Evolutionary conservation across 2,329 filamentous ascomycete genomes (phyloP).

Genomic region (Capronia epimyces): DNA sequence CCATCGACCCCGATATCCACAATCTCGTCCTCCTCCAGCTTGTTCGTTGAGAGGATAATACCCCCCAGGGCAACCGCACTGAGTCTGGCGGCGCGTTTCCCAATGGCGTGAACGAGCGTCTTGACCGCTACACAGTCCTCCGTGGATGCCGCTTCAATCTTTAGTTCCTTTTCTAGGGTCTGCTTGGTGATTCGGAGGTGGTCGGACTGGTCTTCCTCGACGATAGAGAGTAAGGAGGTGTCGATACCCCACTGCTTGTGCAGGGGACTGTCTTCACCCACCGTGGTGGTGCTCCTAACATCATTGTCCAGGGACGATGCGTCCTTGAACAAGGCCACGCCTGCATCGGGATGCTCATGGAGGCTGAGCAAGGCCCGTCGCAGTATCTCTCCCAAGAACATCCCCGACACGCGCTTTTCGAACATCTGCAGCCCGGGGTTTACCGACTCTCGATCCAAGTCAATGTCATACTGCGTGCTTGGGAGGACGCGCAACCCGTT

Average conservation of each 20-base stretch:
- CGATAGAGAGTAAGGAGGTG: constrained; percentile 80
- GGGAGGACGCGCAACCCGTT: constrained; percentile 86
- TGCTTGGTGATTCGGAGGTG: constrained; percentile 69
- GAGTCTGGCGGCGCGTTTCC: constrained; percentile 78
- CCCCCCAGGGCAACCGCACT: constrained; percentile 83
- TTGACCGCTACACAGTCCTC: constrained; percentile 89
- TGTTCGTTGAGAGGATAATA: constrained; percentile 73
- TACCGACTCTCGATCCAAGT: constrained; percentile 71
- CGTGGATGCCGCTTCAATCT: constrained; percentile 67
- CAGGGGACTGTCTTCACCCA: constrained; percentile 61
- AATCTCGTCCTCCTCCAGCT: constrained; percentile 62
- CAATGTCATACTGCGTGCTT: constrained; percentile 73
- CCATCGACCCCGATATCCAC: constrained; percentile 93
- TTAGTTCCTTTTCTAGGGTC: constrained; percentile 69
- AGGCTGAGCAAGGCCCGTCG: constrained; percentile 70
- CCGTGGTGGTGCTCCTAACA: constrained; percentile 60
- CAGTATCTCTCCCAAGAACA: constrained; percentile 95
- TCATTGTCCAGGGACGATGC: constrained; percentile 66
- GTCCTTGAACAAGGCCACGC: constrained; percentile 68
- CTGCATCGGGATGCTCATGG: constrained; percentile 54
- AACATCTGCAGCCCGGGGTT: constrained; percentile 98
- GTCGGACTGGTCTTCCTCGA: constrained; percentile 70
- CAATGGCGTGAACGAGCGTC: constrained; percentile 73
- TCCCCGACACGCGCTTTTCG: constrained; percentile 95
- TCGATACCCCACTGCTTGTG: constrained; percentile 84